Conservation (phyloP, 495 filamentous ascomycete genomes). For the Lentithecium fluviatile region DNA sequence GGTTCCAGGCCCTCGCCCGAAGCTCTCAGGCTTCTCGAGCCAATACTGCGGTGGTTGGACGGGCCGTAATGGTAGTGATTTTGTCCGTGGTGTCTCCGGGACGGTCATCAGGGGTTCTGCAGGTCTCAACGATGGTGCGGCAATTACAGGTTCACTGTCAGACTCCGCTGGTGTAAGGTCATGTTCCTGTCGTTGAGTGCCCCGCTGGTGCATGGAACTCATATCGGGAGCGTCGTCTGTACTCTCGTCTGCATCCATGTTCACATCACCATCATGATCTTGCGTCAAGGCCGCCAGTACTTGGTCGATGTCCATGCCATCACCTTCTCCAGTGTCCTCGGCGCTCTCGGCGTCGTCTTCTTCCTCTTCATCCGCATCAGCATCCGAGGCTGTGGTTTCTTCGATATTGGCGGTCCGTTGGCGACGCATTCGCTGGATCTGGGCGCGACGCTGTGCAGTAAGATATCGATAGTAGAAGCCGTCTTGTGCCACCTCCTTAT, state of each 20-base stretch:
- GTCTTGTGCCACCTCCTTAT: slow-evolving; percentile 34
- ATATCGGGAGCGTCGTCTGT: slow-evolving; percentile 51
- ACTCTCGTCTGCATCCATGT: slow-evolving; percentile 54
- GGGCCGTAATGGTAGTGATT: slow-evolving; percentile 24
- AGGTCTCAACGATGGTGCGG: slow-evolving; percentile 10
- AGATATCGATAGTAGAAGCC: slow-evolving; percentile 21
- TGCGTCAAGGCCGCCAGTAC: slow-evolving; percentile 19
- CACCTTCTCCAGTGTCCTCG: slow-evolving; percentile 44
- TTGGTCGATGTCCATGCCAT: slow-evolving; percentile 43
- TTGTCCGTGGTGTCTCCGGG: slow-evolving; percentile 43
- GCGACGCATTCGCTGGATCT: slow-evolving; percentile 1
- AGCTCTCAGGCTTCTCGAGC: slow-evolving; percentile 73
- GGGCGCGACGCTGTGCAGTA: slow-evolving; percentile 20
- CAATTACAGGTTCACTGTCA: slow-evolving; percentile 39
- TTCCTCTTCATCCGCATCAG: slow-evolving; percentile 43
- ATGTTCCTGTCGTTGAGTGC: slow-evolving; percentile 47
- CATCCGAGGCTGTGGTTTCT: slow-evolving; percentile 47
- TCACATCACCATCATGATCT: slow-evolving; percentile 53
- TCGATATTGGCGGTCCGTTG: slow-evolving; percentile 43
- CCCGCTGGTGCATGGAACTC: slow-evolving; percentile 38
- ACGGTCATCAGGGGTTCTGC: slow-evolving; percentile 38
- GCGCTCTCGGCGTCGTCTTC: slow-evolving; percentile 50
- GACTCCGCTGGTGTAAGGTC: slow-evolving; percentile 61
- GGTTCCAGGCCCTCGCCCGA: slow-evolving; percentile 52
- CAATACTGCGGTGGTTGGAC: slow-evolving; percentile 71